phyloP scores from a whole-genome alignment of 2,329 filamentous ascomycete species.

The Aureobasidium sp. region DNA sequence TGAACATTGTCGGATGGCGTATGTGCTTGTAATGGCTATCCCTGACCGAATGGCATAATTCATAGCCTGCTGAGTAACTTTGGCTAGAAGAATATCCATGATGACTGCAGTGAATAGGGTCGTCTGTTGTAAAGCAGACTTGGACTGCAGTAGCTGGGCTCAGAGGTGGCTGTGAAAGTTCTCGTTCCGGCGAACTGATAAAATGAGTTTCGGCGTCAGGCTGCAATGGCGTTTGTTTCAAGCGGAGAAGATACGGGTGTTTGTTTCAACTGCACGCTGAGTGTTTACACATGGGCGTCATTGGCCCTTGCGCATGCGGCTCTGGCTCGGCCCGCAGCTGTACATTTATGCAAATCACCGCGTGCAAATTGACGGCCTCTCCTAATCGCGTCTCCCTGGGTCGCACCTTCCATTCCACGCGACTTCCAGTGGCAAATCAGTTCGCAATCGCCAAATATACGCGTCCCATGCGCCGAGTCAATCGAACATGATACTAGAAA shows the following conservation, averaged over 20 bases:
- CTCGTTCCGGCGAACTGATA: no score
- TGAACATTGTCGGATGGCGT: constrained; percentile 75
- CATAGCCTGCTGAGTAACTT: constrained; percentile 70
- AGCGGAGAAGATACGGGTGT: not conserved
- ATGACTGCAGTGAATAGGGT: constrained; percentile 20
- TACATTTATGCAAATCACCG: not conserved
- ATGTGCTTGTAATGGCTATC: constrained; percentile 75
- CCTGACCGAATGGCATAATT: constrained; percentile 89
- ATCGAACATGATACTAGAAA: not conserved
- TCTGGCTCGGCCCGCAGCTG: not conserved
- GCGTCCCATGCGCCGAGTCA: not conserved
- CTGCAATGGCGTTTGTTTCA: constrained; percentile 13
- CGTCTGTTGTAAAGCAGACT: not conserved
- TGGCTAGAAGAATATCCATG: constrained; percentile 66
- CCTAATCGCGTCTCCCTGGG: not conserved
- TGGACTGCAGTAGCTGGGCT: not conserved
- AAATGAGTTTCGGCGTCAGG: not conserved
- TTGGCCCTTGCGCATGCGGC: not conserved
- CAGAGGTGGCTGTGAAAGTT: not conserved
- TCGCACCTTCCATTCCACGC: constrained; percentile 9
- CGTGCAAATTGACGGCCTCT: not conserved
- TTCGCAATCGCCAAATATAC: not conserved
- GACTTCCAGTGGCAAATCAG: constrained; percentile 4
- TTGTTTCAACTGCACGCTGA: constrained; percentile 1
- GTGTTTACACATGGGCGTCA: constrained; percentile 1